Base-by-base conservation (phyloP, 805 yeast species). In the Monosporozyma yasuniensis region DNA sequence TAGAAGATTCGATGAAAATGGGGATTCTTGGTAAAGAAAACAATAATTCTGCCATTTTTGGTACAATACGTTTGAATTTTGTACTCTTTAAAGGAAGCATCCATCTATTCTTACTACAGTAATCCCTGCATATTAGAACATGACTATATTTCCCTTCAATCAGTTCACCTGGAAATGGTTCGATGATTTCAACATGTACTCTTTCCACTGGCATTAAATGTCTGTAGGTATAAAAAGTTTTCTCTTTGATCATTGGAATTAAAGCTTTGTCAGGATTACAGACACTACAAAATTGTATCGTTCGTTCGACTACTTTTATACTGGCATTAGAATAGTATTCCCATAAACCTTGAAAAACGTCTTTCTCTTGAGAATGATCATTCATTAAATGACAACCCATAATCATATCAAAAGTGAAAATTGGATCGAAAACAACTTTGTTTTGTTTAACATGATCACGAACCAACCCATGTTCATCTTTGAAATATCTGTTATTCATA, bases 321-420 rank as follows among this genome's bases (percentile, higher is more conserved):
- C 66, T 58, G 22, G 60, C 53, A 47, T 66, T 67, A 7, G 65
- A 57, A 43, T 58, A 61, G 22, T 51, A 50, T 27, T 55, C 51
- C 10, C 48, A 49, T 16, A 67, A 32, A 11, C 52, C 46, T 10
- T 48, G 48, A 44, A 58, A 56, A 6, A 64, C 45, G 12, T 48
- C 47, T 21, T 53, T 53, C 25, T 45, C 50, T 6, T 51, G 48
- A 38, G 55, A 50, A 51, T 65, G 69, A 16, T 53, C 50, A 51
- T 67, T 66, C 52, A 65, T 52, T n/a, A 67, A 39, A 50, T 67
- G 71, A 3, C 61, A 58, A 11, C 59, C 55, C 54, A 65, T 57
- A 6, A 65, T 53, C 42, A 63, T 48, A 44, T 65, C 64, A 37
- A 52, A 61, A 18, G 63, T 50, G 42, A 46, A 46, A 6, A 61